Base-by-base conservation (phyloP, 768 basidiomycete species). In the Lactarius sp. region DNA sequence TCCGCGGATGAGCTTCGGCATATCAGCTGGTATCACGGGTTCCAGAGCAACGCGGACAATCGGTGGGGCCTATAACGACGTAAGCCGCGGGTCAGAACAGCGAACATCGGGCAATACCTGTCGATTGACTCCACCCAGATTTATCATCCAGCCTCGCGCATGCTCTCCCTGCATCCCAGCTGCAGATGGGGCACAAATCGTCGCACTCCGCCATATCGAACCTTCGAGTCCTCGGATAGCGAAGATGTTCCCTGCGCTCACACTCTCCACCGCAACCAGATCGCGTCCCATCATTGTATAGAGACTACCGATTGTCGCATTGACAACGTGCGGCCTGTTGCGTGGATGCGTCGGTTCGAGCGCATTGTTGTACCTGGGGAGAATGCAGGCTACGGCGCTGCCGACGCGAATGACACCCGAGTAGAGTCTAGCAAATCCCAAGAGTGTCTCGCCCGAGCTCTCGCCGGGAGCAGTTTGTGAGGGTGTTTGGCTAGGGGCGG, bases 261-360 rank as follows among this genome's bases (percentile, higher is more conserved):
- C 94, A 64, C 78, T 79, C 22, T 90, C 79, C 3, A 96, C 92
- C 0, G 87, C 80, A 0, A 92, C 85, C n/a, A 99, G 80, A 71
- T 98, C 95, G 49, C 92, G 78, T 3, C 97, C 97, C 97, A 99
- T 98, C 93, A 99, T 98, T 54, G 90, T 83, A 74, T 98, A 99
- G 56, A 99, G 74, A 6, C 85, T 86, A 61, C 85, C 82, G 14
- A 95, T 83, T n/a, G 77, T 79, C 27, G 86, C 80, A 9, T 77
- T 75, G 27, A 81, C 71, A 49, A 94, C 68, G 70, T 89, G 82
- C 65, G 83, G 84, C 14, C 73, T 75, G 75, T 98, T 98, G 37
- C 74, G 71, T 7, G 86, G 83, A 69, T 94, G 86, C 12, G 76
- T 76, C 0, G 90, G 86, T 4, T 78, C 79, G 18, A 92, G 76